These are phyloP conservation scores for Backusella parvicylindrica DNA, from an alignment of 192 early-diverging fungal species.

Conservation along the genomic window DNA sequence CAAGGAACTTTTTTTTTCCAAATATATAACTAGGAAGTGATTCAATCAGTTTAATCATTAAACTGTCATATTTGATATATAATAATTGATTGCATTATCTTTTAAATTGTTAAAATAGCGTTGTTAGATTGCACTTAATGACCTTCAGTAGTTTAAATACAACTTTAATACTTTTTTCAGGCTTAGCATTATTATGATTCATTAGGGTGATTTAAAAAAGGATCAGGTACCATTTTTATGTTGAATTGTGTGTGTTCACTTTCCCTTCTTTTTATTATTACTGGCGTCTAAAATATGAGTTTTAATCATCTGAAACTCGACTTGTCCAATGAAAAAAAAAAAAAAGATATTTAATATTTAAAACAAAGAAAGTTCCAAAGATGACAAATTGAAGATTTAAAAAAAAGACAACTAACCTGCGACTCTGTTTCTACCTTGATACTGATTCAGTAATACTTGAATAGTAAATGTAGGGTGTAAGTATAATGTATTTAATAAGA, in stretches of 20 bases:
- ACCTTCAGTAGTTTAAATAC: neutral
- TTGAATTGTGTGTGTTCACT: neutral
- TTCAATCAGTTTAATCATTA: neutral
- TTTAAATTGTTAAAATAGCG: neutral
- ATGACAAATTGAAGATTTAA: too few species aligned
- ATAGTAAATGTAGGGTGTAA: neutral
- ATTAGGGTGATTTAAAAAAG: neutral
- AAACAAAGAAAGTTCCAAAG: neutral
- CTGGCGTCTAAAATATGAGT: neutral
- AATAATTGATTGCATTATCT: neutral
- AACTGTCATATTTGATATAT: neutral
- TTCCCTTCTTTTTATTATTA: neutral
- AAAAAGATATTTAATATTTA: neutral
- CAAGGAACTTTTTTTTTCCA: neutral
- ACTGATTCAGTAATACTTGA: neutral
- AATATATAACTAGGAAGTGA: neutral
- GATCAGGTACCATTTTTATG: neutral
- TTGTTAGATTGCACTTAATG: too few species aligned
- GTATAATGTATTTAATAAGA: neutral
- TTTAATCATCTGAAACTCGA: neutral
- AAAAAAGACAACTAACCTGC: too few species aligned
- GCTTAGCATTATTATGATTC: neutral
- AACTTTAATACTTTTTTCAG: neutral
- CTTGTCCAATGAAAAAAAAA: neutral
- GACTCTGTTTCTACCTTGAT: too few species aligned